Base-by-base conservation (phyloP, 73 alveolate species). In the Uronychia setigera region DNA sequence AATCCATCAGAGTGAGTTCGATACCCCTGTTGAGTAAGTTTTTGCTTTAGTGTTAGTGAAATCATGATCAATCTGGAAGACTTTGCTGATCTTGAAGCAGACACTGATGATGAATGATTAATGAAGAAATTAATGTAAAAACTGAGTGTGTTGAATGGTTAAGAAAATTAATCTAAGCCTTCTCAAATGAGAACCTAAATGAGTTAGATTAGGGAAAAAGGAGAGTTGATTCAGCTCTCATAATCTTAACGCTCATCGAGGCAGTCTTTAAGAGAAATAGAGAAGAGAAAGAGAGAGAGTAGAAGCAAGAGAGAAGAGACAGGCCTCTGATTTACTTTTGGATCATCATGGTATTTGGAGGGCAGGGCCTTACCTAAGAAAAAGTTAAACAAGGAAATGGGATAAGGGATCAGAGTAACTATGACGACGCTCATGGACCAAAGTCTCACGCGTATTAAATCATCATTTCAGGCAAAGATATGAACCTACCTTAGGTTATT, bases 371-470 rank as follows among this genome's bases (percentile, higher is more conserved):
- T 46, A 46, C 67, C 67, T 46, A 46, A 5, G 67, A 5, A 46
- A 19, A n/a, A n/a, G n/a, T n/a, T 46, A 11, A 46, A 19, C 67
- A 46, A 46, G 67, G 67, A 19, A 19, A 11, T 19, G 19, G 19
- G 67, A 46, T n/a, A 19, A 11, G 67, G 67, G 67, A 46, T 46
- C 67, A 46, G 67, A 46, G 67, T 46, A 46, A 46, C 67, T 46
- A 46, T 46, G 67, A 46, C 67, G 19, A 46, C 5, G 67, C 67
- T 46, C 67, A 46, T 11, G 19, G 67, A 46, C 67, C 67, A 46
- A 46, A 46, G 67, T 46, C 67, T 46, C 67, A 46, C 67, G 67
- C 79, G 1, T 67, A 67, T 67, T 67, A 67, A 26, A 67, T 67
- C 32, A 67, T 67, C 32, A 26, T 26, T 5, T 13, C 30, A 67